Evolutionary conservation across 176 grass and related monocot genomes (phyloP).

Genomic region (Rhynchospora pubera): DNA sequence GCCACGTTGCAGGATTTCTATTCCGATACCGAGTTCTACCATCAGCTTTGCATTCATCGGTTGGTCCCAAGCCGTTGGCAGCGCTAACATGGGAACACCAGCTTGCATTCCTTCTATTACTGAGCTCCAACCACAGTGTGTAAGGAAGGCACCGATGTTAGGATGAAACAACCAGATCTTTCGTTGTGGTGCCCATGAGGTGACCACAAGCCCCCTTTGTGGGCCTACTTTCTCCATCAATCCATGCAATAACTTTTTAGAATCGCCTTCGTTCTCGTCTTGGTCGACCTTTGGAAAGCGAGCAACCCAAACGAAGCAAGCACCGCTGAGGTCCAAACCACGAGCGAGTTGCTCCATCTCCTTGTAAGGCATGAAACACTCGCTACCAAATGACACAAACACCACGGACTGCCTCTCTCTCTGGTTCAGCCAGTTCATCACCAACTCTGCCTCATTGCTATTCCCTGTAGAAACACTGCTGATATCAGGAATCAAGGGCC

Average conservation of each 20-base stretch:
- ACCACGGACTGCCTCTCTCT: conserved; percentile 35
- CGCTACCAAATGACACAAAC: conserved; percentile 53
- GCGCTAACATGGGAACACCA: conserved; percentile 44
- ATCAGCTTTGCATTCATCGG: conserved; percentile 39
- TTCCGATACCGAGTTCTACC: conserved; percentile 43
- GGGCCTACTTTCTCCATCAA: neutral
- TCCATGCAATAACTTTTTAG: neutral
- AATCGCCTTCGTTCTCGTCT: neutral
- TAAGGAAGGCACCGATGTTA: conserved; percentile 45
- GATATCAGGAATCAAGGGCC: conserved; percentile 32
- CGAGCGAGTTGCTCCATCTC: conserved; percentile 34
- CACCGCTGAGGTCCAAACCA: conserved; percentile 49
- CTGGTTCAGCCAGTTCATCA: conserved; percentile 38
- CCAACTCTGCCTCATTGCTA: neutral
- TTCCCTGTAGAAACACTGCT: neutral
- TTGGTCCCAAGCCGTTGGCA: conserved; percentile 54
- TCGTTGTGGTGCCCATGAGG: conserved; percentile 59
- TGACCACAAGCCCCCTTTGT: conserved; percentile 38
- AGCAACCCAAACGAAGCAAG: conserved; percentile 45
- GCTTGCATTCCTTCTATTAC: conserved; percentile 41
- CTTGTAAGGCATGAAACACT: conserved; percentile 59
- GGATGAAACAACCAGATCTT: conserved; percentile 31
- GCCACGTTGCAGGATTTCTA: conserved; percentile 14
- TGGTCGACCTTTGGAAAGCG: conserved; percentile 24
- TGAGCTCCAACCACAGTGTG: conserved; percentile 82